Conservation (phyloP, 2,329 filamentous ascomycete species). For the Lanzia echinophila region DNA sequence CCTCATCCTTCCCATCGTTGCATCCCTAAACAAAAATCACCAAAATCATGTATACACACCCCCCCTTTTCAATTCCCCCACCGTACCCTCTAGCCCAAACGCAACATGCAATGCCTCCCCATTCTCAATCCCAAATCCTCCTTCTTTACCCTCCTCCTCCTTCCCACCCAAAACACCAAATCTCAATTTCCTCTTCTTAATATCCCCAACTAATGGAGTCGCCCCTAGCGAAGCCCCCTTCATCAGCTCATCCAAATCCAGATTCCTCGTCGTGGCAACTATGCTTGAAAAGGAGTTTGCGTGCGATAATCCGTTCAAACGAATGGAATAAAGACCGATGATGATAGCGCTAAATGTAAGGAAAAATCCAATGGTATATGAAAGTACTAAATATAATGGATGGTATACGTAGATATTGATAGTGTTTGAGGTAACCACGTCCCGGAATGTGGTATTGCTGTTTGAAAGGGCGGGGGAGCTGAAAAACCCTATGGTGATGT, state of each 20-base stretch:
- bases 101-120: background rate
- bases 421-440: conserved; percentile 1
- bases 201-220: background rate
- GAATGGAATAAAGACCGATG: conserved; percentile 9
- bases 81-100: background rate
- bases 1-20: too few species aligned
- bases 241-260: conserved; percentile 4
- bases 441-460: background rate
- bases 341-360: background rate
- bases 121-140: too few species aligned
- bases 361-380: conserved; percentile 5
- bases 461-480: conserved; percentile 3
- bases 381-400: conserved; percentile 4
- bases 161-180: background rate
- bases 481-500: conserved; percentile 23
- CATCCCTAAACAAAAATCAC: too few species aligned
- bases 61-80: background rate
- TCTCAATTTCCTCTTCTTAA: background rate
- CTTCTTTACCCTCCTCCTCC: background rate
- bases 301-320: conserved; percentile 14
- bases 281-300: conserved; percentile 17
- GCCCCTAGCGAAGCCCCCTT: conserved; percentile 9
- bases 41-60: background rate
- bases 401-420: conserved; percentile 11
- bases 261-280: conserved; percentile 13